These are phyloP conservation scores for Coniella vitis DNA, from an alignment of 2,329 filamentous ascomycete genomes.

Conservation along the genomic window DNA sequence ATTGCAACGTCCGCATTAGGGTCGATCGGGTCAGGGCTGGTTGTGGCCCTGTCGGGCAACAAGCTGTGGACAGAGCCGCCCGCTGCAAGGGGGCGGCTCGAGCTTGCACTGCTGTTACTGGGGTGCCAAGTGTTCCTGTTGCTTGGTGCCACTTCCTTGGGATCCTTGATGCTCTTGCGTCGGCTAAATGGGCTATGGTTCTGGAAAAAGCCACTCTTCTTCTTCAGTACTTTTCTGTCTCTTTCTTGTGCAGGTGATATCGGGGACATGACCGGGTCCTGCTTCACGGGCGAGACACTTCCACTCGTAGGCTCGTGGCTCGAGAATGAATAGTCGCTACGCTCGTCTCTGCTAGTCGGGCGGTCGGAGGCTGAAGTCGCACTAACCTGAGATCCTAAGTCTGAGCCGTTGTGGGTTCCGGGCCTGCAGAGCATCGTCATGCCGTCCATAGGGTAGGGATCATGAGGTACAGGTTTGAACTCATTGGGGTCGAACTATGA, in stretches of 20 bases:
- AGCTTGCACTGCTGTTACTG: conserved; percentile 13
- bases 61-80: conserved; percentile 32
- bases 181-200: conserved; percentile 80
- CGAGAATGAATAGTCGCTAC: conserved; percentile 86
- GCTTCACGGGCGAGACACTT: conserved; percentile 68
- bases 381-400: conserved; percentile 41
- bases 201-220: conserved; percentile 84
- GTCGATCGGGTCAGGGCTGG: conserved; percentile 80
- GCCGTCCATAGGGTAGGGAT: conserved; percentile 88
- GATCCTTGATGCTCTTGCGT: conserved; percentile 83
- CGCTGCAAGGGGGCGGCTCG: conserved; percentile 34
- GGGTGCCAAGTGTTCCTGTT: conserved; percentile 57
- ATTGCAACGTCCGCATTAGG: conserved; percentile 88
- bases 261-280: conserved; percentile 29
- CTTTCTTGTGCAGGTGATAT: conserved; percentile 38
- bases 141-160: conserved; percentile 51
- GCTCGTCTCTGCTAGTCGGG: conserved; percentile 78
- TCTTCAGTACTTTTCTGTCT: conserved; percentile 62
- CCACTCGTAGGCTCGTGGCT: conserved; percentile 74
- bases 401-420: conserved; percentile 54
- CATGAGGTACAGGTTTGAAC: conserved; percentile 71
- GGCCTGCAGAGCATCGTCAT: conserved; percentile 96
- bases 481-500: conserved; percentile 47
- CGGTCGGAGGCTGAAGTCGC: conserved; percentile 50
- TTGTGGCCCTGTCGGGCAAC: conserved; percentile 34